These are phyloP conservation scores for Carex myosuroides DNA, from an alignment of 176 grass and related monocot genomes.

Conservation along the genomic window DNA sequence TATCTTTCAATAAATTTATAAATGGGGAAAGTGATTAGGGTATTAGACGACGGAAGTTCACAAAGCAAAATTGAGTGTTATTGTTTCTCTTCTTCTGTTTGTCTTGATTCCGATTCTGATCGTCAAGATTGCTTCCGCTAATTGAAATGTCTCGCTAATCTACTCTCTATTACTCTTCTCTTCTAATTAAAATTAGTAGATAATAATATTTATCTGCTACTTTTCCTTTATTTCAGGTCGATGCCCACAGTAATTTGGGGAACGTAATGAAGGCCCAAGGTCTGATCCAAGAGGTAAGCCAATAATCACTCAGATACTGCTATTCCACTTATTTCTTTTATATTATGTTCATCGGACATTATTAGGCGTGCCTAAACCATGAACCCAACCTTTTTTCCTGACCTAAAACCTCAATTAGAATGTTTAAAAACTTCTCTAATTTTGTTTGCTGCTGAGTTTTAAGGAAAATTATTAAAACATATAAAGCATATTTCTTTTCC, in stretches of 20 bases:
- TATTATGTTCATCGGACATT: background rate
- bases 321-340: background rate
- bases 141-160: slow-evolving; percentile 17
- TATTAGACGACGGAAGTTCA: background rate
- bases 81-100: background rate
- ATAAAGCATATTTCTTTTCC: background rate
- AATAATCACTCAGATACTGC: background rate
- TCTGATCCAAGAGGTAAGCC: slow-evolving; percentile 68
- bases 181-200: background rate
- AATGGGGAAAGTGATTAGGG: background rate
- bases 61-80: background rate
- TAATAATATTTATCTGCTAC: background rate
- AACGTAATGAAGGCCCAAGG: slow-evolving; percentile 99
- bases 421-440: background rate
- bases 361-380: background rate
- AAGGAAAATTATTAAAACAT: background rate
- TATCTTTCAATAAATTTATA: background rate
- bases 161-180: background rate
- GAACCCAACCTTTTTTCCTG: background rate
- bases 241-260: slow-evolving; percentile 95
- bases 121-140: background rate
- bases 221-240: slow-evolving; percentile 56
- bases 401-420: background rate
- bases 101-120: background rate
- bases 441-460: background rate